Conservation (phyloP, 139 green algal species). For the Astrephomene gubernaculifera region DNA sequence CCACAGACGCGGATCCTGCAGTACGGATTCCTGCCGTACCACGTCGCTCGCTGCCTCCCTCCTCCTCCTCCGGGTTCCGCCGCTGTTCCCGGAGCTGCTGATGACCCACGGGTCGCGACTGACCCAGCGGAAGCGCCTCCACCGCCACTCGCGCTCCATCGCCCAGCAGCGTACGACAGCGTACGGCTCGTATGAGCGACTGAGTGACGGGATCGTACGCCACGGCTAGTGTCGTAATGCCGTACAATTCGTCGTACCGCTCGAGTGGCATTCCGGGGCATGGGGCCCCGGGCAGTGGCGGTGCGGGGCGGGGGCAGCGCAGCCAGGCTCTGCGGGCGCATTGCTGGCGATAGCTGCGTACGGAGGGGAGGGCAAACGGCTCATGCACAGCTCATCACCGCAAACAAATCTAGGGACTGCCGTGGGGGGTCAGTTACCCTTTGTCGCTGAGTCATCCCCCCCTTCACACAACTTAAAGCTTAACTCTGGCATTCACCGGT, state of each 20-base stretch:
- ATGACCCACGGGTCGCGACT: no score
- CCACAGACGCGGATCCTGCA: no score
- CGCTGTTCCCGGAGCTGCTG: no score
- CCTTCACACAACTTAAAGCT: no score
- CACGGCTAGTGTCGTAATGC: slow-evolving; percentile 14
- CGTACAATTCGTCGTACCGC: slow-evolving; percentile 3
- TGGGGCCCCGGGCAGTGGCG: neutral
- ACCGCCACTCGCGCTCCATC: neutral
- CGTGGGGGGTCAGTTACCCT: no score
- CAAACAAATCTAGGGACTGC: no score
- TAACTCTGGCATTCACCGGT: no score
- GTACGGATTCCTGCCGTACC: no score
- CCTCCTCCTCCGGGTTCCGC: no score
- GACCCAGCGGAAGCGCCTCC: neutral
- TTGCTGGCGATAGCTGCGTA: slow-evolving; percentile 20
- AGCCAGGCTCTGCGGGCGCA: neutral
- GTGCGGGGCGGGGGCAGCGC: neutral
- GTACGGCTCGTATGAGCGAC: slow-evolving; percentile 13
- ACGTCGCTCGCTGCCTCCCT: no score
- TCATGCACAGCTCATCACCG: neutral
- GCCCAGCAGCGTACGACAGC: neutral
- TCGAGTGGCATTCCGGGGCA: neutral
- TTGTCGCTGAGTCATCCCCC: no score
- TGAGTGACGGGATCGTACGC: slow-evolving; percentile 3
- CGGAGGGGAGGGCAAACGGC: neutral